Percentiles rank a stretch among this genome's conserved stretches.
These are phyloP conservation scores for Aspergillus puulaauensis DNA, from an alignment of 2,329 filamentous ascomycete species.

Conservation along the genomic window DNA sequence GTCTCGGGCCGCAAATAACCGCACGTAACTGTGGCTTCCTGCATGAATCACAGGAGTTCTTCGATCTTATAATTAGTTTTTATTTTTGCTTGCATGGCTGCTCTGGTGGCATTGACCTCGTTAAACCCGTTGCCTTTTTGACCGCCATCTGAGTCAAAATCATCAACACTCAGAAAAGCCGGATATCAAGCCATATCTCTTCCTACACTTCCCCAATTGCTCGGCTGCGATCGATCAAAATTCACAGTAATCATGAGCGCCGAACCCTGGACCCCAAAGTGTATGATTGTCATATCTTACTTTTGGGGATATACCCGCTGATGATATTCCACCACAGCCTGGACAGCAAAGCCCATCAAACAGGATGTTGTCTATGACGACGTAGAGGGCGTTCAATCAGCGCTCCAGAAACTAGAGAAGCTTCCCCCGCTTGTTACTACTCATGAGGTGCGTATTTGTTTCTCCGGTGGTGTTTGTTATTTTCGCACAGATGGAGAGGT, in stretches of 20 bases:
- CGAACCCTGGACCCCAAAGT: conserved; percentile 1
- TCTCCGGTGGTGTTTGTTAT: neutral
- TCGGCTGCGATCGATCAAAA: neutral
- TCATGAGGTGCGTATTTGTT: conserved; percentile 35
- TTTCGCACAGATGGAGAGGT: neutral
- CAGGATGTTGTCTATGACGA: conserved; percentile 43
- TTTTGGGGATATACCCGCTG: neutral
- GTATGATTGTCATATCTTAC: neutral
- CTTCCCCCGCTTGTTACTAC: conserved; percentile 50
- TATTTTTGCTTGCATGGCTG: neutral
- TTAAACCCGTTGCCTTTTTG: neutral
- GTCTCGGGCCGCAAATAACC: neutral
- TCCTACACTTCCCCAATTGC: neutral
- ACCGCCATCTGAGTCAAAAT: neutral
- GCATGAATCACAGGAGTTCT: neutral
- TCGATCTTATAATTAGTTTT: neutral
- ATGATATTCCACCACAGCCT: conserved; percentile 13
- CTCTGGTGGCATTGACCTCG: neutral
- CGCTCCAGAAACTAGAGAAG: conserved; percentile 43
- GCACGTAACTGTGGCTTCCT: neutral
- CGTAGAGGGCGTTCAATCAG: conserved; percentile 36
- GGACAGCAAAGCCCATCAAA: conserved; percentile 25
- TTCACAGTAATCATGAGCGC: neutral
- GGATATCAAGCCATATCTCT: neutral
- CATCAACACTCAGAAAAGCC: neutral